Conservation (phyloP, 2,329 filamentous ascomycete genomes). For the Aureobasidium leucospermi region DNA sequence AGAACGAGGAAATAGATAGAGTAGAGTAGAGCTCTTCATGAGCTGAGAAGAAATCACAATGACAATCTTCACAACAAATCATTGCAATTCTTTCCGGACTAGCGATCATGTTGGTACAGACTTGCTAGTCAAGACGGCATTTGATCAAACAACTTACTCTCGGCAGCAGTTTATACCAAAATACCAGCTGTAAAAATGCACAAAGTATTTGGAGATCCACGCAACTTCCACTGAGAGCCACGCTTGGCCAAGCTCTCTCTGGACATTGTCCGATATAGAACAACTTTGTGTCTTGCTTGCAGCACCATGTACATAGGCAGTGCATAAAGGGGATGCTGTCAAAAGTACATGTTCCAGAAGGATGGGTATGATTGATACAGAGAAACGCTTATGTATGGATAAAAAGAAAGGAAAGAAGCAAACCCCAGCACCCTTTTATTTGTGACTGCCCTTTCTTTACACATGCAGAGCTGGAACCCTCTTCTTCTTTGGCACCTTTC, state of each 20-base stretch:
- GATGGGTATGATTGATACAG: neutral
- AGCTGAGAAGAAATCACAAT: neutral
- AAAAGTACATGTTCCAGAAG: neutral
- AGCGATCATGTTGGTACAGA: no score
- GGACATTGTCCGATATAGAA: neutral
- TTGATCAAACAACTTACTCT: no score
- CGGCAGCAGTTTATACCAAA: no score
- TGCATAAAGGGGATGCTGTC: neutral
- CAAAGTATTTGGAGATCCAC: no score
- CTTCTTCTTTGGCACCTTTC: constrained; percentile 16
- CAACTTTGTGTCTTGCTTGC: neutral
- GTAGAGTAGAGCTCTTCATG: neutral
- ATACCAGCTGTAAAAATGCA: no score
- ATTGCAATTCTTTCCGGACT: neutral
- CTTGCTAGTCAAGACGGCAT: no score
- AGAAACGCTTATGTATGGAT: neutral
- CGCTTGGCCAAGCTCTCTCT: no score
- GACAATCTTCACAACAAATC: neutral
- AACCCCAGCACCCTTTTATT: neutral
- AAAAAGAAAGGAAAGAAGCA: neutral
- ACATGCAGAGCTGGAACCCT: constrained; percentile 1
- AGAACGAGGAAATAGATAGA: neutral
- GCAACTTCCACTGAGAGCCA: no score
- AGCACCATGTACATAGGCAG: neutral
- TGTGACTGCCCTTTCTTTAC: neutral